Evolutionary conservation across 2,329 filamentous ascomycete genomes (phyloP), one percentile per base, ranked within the genome.

Genomic region (Colletotrichum lini): DNA sequence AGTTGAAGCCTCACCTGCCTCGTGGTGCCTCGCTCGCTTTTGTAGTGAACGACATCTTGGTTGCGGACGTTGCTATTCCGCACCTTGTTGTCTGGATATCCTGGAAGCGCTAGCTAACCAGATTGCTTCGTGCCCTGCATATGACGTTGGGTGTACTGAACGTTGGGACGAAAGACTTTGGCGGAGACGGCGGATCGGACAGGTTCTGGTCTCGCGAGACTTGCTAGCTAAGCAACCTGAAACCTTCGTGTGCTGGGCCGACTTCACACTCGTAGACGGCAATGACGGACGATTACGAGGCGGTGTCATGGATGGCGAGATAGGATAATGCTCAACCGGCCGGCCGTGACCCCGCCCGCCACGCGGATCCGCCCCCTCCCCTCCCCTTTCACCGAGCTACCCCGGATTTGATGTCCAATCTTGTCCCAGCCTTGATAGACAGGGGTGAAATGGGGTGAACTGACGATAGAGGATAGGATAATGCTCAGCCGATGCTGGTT

Each of bases 301-400:
- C 3, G n/a, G 44, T 26, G 44, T 26, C 49, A 63, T 42, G 38
- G 38, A 58, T 42, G 53, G 40, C n/a, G 18, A 57, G 65, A 68
- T 68, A 68, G 66, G 50, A 47, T 58, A 65, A 57, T 68, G 66
- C 60, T 65, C 53, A 21, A 12, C 66, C 60, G 50, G 21, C 60
- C 60, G 60, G 60, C 0, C 26, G 18, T 30, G 60, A 30, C 52
- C 50, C 30, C 21, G 18, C 58, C n/a, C 13, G 21, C 16, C 18
- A 54, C 65, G 40, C 52, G 66, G 52, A 52, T 64, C 30, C 23
- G 35, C 59, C 35, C 18, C 21, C 54, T 38, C 52, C 30, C 23
- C 35, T 60, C 35, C 18, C 21, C 54, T 38, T n/a, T 44, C 54
- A 57, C n/a, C 38, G 38, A 57, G 40, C 40, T 57, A 44, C 54